These are phyloP conservation scores for Fomitiporia mediterranea DNA, from an alignment of 1,284 basidiomycete species.

Conservation along the genomic window DNA sequence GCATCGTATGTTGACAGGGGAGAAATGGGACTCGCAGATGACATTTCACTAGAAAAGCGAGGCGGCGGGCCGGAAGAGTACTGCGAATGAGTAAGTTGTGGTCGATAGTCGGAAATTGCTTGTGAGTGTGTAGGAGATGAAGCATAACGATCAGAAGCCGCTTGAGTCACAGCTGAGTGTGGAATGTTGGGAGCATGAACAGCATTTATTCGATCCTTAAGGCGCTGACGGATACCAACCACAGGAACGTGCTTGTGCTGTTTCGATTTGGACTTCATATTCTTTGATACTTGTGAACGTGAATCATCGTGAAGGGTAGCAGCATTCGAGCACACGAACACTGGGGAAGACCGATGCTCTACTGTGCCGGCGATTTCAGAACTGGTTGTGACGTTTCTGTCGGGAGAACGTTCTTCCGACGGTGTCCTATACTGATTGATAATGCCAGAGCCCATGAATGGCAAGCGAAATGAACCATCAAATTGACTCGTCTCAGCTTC, in stretches of 20 bases:
- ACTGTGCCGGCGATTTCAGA: background rate
- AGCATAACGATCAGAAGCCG: background rate
- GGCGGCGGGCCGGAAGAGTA: too few relatives aligned
- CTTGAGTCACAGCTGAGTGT: background rate
- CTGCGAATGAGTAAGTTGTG: too few relatives aligned
- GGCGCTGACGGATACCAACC: background rate
- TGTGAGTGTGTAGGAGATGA: too few relatives aligned
- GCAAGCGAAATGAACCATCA: constrained; percentile 39
- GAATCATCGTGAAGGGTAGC: background rate
- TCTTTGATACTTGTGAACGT: background rate
- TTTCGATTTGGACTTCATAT: background rate
- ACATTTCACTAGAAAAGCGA: background rate
- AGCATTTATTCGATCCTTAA: background rate
- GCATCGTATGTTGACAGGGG: background rate
- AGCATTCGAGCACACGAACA: background rate
- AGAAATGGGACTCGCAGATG: background rate
- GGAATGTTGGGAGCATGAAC: background rate
- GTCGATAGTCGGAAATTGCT: too few relatives aligned
- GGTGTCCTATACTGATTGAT: constrained; percentile 4
- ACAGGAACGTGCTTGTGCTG: background rate
- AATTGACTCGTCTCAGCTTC: constrained; percentile 31
- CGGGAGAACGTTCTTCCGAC: background rate
- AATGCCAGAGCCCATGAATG: constrained; percentile 41
- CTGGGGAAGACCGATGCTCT: background rate
- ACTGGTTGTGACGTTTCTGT: too few relatives aligned